Evolutionary conservation across 2,329 filamentous ascomycete genomes (phyloP).

Genomic region (Xylariaceae sp.): DNA sequence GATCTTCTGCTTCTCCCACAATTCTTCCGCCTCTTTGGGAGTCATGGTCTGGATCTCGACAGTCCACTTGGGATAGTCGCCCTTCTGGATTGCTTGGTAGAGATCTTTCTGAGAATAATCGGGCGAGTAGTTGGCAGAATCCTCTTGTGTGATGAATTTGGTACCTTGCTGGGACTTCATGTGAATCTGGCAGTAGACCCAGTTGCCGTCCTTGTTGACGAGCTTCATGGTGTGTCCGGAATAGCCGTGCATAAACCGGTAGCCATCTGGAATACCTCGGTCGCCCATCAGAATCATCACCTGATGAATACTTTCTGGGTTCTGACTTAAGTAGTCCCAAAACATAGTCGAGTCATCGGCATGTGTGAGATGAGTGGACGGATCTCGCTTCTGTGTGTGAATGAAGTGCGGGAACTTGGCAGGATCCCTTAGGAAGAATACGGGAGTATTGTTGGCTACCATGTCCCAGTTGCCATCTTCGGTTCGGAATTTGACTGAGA

Average conservation of each 20-base stretch:
- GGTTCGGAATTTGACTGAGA: constrained; percentile 69
- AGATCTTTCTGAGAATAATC: constrained; percentile 62
- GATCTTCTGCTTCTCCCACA: constrained; percentile 57
- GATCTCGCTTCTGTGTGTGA: constrained; percentile 71
- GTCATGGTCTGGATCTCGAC: constrained; percentile 60
- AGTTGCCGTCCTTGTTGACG: constrained; percentile 60
- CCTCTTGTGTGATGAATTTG: constrained; percentile 54
- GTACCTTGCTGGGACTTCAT: constrained; percentile 59
- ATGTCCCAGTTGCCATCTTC: constrained; percentile 71
- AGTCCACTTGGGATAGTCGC: constrained; percentile 60
- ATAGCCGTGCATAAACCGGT: constrained; percentile 65
- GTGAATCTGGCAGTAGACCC: constrained; percentile 63
- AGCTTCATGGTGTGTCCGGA: constrained; percentile 65
- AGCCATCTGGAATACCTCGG: constrained; percentile 61
- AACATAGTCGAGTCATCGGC: constrained; percentile 54
- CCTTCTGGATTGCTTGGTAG: constrained; percentile 57
- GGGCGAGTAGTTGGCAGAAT: constrained; percentile 55
- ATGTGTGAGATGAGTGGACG: constrained; percentile 58
- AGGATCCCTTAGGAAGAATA: constrained; percentile 72
- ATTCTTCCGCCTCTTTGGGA: constrained; percentile 38
- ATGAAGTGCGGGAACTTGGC: constrained; percentile 71
- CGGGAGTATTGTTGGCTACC: constrained; percentile 68
- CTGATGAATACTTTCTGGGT: constrained; percentile 60
- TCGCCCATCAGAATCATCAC: constrained; percentile 65
- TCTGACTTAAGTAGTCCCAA: constrained; percentile 61